Conservation (phyloP, 306 rosid genomes). For the Citrullus amarus region DNA sequence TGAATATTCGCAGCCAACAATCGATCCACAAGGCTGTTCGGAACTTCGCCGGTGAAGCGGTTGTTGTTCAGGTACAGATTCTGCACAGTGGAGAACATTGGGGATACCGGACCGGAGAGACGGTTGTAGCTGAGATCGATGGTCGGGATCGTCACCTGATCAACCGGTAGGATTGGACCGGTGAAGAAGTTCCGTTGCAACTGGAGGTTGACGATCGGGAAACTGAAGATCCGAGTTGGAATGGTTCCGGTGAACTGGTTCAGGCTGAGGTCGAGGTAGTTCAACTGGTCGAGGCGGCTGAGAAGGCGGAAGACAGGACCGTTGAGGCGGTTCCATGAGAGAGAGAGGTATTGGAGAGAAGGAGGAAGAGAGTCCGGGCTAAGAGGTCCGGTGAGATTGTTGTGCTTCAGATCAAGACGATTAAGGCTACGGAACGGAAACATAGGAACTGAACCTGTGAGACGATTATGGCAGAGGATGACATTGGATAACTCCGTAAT, state of each 20-base stretch:
- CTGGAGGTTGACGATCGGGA: slow-evolving; percentile 62
- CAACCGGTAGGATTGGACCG: slow-evolving; percentile 48
- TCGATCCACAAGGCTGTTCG: slow-evolving; percentile 65
- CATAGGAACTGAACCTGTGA: slow-evolving; percentile 59
- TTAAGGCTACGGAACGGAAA: slow-evolving; percentile 37
- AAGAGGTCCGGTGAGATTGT: slow-evolving; percentile 58
- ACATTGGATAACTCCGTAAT: slow-evolving; percentile 57
- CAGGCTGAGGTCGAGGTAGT: slow-evolving; percentile 68
- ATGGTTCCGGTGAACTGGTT: slow-evolving; percentile 65
- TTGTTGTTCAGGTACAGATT: slow-evolving; percentile 75
- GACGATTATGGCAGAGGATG: slow-evolving; percentile 72
- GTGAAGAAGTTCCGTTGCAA: slow-evolving; percentile 55
- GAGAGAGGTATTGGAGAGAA: slow-evolving; percentile 67
- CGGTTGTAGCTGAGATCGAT: slow-evolving; percentile 82
- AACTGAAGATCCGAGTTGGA: slow-evolving; percentile 65
- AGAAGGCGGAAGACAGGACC: slow-evolving; percentile 52
- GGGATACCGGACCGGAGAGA: slow-evolving; percentile 57
- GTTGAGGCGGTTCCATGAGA: slow-evolving; percentile 61
- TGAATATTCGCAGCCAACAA: slow-evolving; percentile 57
- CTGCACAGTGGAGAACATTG: slow-evolving; percentile 68
- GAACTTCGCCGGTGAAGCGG: slow-evolving; percentile 79
- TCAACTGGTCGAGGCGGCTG: slow-evolving; percentile 49
- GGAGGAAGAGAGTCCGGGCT: slow-evolving; percentile 47
- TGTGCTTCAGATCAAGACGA: slow-evolving; percentile 83
- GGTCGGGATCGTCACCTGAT: slow-evolving; percentile 55